These are phyloP conservation scores for Madurella fahalii DNA, from an alignment of 2,329 filamentous ascomycete species.

Conservation along the genomic window DNA sequence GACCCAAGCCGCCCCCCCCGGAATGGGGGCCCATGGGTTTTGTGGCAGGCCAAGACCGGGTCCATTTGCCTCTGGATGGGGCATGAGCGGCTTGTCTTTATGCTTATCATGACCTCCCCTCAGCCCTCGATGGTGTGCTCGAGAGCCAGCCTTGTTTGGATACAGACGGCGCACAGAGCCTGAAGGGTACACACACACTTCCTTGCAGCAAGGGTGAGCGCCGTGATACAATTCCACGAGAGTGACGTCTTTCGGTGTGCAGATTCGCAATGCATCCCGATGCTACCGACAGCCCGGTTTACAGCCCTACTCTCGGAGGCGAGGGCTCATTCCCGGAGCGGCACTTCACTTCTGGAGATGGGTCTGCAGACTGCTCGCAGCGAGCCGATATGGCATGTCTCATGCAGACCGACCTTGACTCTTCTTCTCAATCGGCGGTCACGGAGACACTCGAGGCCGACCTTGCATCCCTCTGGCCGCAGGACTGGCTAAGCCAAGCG, in stretches of 20 bases:
- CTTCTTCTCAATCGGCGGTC: conserved; percentile 3
- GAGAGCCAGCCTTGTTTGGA: conserved; percentile 1
- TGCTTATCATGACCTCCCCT: conserved; percentile 20
- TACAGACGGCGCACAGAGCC: conserved; percentile 9
- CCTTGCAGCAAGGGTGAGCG: conserved; percentile 13
- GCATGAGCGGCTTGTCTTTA: conserved; percentile 2
- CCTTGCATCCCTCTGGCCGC: conserved; percentile 3
- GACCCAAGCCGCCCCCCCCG: conserved; percentile 3
- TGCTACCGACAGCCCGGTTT: conserved; percentile 3
- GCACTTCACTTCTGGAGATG: conserved; percentile 12
- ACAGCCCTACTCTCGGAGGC: conserved; percentile 12
- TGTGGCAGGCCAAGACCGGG: conserved; percentile 10
- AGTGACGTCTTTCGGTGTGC: conserved; percentile 11
- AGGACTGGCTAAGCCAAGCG: conserved; percentile 14
- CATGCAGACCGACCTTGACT: conserved; percentile 2
- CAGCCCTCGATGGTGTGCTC: conserved; percentile 18
- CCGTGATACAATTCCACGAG: conserved; percentile 4
- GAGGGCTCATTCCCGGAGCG: conserved; percentile 25
- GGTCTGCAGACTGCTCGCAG: conserved; percentile 3
- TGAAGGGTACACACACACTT: conserved; percentile 10
- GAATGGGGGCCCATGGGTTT: conserved; percentile 10
- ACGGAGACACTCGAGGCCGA: conserved; percentile 11
- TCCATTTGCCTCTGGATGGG: conserved; percentile 4
- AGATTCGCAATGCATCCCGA: conserved; percentile 19
- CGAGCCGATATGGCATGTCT: conserved; percentile 5